phyloP scores from a whole-genome alignment of 257 asterid species.

The Penstemon eatonii region DNA sequence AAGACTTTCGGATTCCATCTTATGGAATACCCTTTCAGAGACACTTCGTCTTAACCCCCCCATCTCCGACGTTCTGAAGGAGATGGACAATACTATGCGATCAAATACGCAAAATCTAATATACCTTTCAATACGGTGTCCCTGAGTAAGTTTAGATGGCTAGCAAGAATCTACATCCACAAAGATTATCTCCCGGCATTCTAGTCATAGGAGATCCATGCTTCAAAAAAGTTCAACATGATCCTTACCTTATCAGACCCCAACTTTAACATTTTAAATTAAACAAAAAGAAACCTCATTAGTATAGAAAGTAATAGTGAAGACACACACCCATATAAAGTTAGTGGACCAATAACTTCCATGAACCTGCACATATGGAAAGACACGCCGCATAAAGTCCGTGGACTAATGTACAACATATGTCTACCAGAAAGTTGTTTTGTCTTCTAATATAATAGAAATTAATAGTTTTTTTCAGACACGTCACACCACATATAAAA shows the following conservation, averaged over 20 bases:
- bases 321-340: neutral
- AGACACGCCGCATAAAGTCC: neutral
- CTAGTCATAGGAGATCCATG: neutral
- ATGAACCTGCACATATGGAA: no score
- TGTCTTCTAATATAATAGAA: neutral
- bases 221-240: neutral
- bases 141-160: no score
- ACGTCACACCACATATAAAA: neutral
- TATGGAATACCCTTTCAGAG: no score
- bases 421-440: neutral
- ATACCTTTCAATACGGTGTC: no score
- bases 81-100: no score
- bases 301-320: no score
- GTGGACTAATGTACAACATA: conserved; percentile 8
- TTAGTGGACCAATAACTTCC: neutral
- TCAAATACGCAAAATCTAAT: no score
- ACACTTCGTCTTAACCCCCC: no score
- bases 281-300: neutral
- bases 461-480: neutral
- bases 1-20: no score
- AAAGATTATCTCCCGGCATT: neutral
- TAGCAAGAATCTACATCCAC: neutral
- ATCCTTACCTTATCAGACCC: neutral
- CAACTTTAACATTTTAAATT: neutral
- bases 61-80: no score